phyloP scores from a whole-genome alignment of 2,329 filamentous ascomycete species.

The Alternaria longipes region DNA sequence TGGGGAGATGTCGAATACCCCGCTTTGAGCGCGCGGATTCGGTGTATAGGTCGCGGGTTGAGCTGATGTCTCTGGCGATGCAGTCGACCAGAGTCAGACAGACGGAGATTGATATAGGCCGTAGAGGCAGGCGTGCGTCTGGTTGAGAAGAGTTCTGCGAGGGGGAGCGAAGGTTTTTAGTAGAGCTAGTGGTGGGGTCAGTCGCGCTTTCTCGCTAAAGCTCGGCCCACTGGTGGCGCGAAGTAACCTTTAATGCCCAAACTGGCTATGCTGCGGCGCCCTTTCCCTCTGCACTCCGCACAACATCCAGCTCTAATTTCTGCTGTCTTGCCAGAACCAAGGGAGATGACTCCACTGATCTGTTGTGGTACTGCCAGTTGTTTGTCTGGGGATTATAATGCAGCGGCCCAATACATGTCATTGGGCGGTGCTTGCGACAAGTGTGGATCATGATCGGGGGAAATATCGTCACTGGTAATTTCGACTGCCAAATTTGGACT shows the following conservation, averaged over 20 bases:
- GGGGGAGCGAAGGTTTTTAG: constrained; percentile 27
- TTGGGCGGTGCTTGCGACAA: constrained; percentile 25
- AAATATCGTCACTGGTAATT: constrained; percentile 16
- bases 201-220: constrained; percentile 26
- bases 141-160: constrained; percentile 24
- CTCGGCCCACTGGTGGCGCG: constrained; percentile 27
- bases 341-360: neutral
- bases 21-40: constrained; percentile 43
- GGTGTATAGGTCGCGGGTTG: constrained; percentile 29
- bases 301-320: neutral
- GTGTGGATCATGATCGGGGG: constrained; percentile 13
- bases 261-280: constrained; percentile 20
- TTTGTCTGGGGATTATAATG: neutral
- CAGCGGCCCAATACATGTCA: constrained; percentile 26
- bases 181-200: constrained; percentile 27
- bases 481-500: constrained; percentile 9
- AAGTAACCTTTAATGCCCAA: constrained; percentile 17
- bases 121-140: constrained; percentile 34
- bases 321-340: neutral
- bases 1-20: constrained; percentile 47
- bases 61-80: constrained; percentile 45
- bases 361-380: neutral
- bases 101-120: constrained; percentile 32
- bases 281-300: constrained; percentile 16
- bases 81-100: constrained; percentile 44